Base-by-base conservation (phyloP, 2,329 filamentous ascomycete genomes). In the Nemania abortiva region DNA sequence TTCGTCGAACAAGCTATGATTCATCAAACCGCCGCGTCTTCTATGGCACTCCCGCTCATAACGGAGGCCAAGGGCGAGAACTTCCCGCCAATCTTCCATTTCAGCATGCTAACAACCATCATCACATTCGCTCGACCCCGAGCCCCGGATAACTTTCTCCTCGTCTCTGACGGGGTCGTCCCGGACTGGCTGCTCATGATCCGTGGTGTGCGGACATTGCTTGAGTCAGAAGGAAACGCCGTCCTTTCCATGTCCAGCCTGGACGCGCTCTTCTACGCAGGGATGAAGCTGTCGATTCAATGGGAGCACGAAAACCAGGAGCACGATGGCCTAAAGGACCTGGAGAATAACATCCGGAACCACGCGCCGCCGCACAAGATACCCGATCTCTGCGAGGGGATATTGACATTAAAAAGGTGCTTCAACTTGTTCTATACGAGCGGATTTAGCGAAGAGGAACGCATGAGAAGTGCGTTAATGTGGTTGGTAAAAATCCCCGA, bases 111-210 rank as follows among this genome's bases (percentile, higher is more conserved):
- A 6, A 81, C 81, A 0, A 76, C 78, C 4, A 77, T 80, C 34
- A 79, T 82, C 68, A 74, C 79, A 0, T 77, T 82, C 29, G 81
- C 77, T 6, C 78, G 75, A 47, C 79, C 79, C 1, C 78, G 77
- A 20, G 74, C 77, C 45, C 69, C 76, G 3, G 76, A 75, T 10
- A 78, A 82, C 39, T 77, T 82, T 27, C 74, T 83, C n/a, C 71
- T 81, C 18, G 73, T 80, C 42, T 74, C 77, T 18, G 70, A 80
- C 20, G 76, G 74, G 7, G 75, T 77, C 10, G 72, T 81, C 6
- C 77, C 80, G 2, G 77, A 81, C 42, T 83, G 82, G 82, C 72
- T 82, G 0, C 66, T 75, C 37, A 72, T 83, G 2, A 77, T 81
- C 50, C 79, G 79, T 52, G 81, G 81, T 9, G 77, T 78, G 18